phyloP scores from a whole-genome alignment of 2,329 filamentous ascomycete genomes.

The Hypoxylon sp. region DNA sequence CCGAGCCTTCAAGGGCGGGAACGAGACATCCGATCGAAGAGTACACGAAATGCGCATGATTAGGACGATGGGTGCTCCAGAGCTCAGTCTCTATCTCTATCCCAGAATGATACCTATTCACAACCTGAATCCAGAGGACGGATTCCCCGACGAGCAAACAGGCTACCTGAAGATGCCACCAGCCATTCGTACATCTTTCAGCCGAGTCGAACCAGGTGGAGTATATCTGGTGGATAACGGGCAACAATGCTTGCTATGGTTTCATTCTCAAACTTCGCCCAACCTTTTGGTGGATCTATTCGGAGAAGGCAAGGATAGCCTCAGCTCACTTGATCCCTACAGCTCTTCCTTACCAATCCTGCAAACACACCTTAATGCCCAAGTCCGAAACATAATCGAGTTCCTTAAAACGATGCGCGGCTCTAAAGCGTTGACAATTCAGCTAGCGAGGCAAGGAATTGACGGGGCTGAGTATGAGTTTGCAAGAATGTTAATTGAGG shows the following conservation, averaged over 20 bases:
- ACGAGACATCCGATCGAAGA: conserved; percentile 89
- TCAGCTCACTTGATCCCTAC: conserved; percentile 86
- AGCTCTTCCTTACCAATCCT: conserved; percentile 83
- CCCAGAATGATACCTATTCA: conserved; percentile 93
- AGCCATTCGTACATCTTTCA: conserved; percentile 84
- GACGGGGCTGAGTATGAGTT: conserved; percentile 98
- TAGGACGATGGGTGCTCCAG: conserved; percentile 85
- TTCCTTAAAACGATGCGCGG: conserved; percentile 85
- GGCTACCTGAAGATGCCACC: conserved; percentile 89
- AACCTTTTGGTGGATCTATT: conserved; percentile 93
- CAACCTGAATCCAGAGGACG: conserved; percentile 87
- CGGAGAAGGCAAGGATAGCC: conserved; percentile 76
- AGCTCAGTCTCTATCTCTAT: conserved; percentile 93
- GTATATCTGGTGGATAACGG: conserved; percentile 97
- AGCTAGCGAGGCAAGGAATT: conserved; percentile 90
- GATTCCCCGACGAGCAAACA: conserved; percentile 88
- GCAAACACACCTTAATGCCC: conserved; percentile 92
- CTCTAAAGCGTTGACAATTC: conserved; percentile 88
- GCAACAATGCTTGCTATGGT: conserved; percentile 90
- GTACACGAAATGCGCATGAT: conserved; percentile 94
- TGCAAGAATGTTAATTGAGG: conserved; percentile 89
- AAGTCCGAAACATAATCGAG: conserved; percentile 92
- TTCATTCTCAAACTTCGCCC: conserved; percentile 91
- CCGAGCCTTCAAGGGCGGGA: conserved; percentile 91
- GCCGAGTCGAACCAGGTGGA: conserved; percentile 89